Base-by-base conservation (phyloP, 495 filamentous ascomycete species). In the Hypoxylon subgilvum region DNA sequence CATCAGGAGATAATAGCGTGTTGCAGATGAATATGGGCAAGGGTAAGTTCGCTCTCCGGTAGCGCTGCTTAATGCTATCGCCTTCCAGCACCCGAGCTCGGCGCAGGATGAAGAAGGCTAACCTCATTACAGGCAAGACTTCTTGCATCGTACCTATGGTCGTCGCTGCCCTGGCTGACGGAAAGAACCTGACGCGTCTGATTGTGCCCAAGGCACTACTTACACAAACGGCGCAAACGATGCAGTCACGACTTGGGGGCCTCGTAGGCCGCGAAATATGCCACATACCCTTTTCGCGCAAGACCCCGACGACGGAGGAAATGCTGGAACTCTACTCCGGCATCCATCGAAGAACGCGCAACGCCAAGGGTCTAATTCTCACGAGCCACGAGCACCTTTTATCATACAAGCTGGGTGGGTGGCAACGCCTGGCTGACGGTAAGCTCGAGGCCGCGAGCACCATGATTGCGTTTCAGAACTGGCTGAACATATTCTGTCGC, bases 91-190 rank as follows among this genome's bases (percentile, higher is more conserved):
- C 10, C 16, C 14, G 3, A n/a, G n/a, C n/a, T n/a, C n/a, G n/a
- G n/a, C n/a, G 10, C 23, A 25, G 2, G 19, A 16, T 28, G 9
- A 14, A 38, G 2, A 25, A 28, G 2, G 39, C 25, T 66, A 28
- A 68, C 13, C 5, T 13, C 10, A 2, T 9, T 3, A 5, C 34
- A 74, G 73, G 73, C 7, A 79, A 82, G 51, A 82, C 82, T 1
- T 82, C 80, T 0, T 77, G 74, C 41, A 82, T 82, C 39, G 73
- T 83, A 4, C 81, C 82, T 0, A 84, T 85, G 71, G 81, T 75
- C 1, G 76, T 74, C 8, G 68, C 76, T 0, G 61, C 71, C 3
- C 61, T 86, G 19, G 82, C 83, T 4, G 69, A 83, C 52, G 58
- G 63, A 3, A 58, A 69, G 23, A 72, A 72, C 9, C 67, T 85